Evolutionary conservation across 164 flowering plant genomes (phyloP).

Genomic region (grape (Vitis vinifera)): DNA sequence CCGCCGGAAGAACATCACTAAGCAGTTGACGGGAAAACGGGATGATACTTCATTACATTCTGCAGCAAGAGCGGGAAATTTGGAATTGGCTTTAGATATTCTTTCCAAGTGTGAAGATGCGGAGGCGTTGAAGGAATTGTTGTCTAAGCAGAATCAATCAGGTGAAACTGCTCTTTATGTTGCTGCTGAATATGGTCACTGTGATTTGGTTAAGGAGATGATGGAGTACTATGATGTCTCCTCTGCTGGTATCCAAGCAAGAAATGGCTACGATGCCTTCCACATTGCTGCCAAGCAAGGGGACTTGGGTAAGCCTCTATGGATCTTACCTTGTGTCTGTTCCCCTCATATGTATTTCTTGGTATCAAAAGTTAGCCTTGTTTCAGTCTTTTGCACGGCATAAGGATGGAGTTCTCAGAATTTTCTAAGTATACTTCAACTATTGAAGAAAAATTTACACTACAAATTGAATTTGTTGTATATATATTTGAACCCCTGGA

Average conservation of each 20-base stretch:
- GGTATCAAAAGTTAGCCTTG: too few relatives aligned
- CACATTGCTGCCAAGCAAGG: conserved; percentile 97
- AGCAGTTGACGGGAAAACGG: conserved; percentile 76
- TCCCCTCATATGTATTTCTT: too few relatives aligned
- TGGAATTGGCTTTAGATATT: conserved; percentile 42
- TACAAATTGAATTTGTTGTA: too few relatives aligned
- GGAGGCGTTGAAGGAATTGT: conserved; percentile 44
- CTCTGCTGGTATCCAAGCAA: conserved; percentile 76
- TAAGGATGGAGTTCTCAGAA: too few relatives aligned
- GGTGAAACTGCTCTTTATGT: conserved; percentile 87
- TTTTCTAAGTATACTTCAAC: too few relatives aligned
- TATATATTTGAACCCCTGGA: too few relatives aligned
- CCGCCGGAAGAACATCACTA: conserved; percentile 65
- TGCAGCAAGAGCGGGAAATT: conserved; percentile 71
- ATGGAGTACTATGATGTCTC: conserved; percentile 59
- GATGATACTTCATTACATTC: conserved; percentile 76
- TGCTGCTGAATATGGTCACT: conserved; percentile 77
- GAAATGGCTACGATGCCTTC: conserved; percentile 87
- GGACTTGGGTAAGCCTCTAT: conserved; percentile 53
- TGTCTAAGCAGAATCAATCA: conserved; percentile 68
- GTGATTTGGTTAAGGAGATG: conserved; percentile 68
- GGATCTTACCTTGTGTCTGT: neutral
- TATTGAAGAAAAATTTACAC: too few relatives aligned
- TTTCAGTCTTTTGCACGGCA: too few relatives aligned
- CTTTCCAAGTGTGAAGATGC: conserved; percentile 33